These are phyloP conservation scores for Spergularia marina DNA, from an alignment of 148 eudicot species.

Conservation along the genomic window DNA sequence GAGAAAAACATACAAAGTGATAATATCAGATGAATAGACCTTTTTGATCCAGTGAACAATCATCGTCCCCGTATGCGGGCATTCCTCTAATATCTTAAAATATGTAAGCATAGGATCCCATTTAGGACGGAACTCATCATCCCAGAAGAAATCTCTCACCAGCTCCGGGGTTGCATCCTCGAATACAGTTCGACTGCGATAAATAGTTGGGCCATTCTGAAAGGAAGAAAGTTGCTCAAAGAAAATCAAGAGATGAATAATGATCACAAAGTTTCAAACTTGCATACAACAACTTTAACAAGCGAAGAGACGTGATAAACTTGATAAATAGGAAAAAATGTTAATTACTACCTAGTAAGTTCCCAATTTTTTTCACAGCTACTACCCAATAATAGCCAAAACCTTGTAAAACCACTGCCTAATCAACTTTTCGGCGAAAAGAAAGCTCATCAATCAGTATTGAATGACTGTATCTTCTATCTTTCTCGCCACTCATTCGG, in stretches of 20 bases:
- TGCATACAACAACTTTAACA: no score
- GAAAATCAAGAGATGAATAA: not conserved
- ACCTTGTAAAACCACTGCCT: no score
- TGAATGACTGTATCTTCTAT: no score
- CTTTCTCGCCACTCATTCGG: no score
- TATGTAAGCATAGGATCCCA: constrained; percentile 95
- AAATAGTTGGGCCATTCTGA: constrained; percentile 63
- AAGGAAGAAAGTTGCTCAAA: constrained; percentile 1
- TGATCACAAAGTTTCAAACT: not conserved
- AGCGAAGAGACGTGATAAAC: no score
- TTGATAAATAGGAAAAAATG: no score
- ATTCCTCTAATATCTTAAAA: constrained; percentile 73
- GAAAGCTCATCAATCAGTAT: no score
- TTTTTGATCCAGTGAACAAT: constrained; percentile 90
- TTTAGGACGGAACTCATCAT: constrained; percentile 88
- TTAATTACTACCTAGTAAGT: no score
- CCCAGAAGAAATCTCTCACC: constrained; percentile 98
- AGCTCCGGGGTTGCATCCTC: constrained; percentile 86
- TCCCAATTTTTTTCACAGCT: no score
- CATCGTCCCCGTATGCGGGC: constrained; percentile 63
- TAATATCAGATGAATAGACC: constrained; percentile 34
- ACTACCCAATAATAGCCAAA: no score
- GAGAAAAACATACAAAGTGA: not conserved
- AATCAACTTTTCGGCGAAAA: no score
- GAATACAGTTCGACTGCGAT: constrained; percentile 82